A percentile compares a stretch with the other conserved stretches of the same genome.
phyloP scores from a whole-genome alignment of 192 early-diverging fungal genomes.

The Mortierella hygrophila region DNA sequence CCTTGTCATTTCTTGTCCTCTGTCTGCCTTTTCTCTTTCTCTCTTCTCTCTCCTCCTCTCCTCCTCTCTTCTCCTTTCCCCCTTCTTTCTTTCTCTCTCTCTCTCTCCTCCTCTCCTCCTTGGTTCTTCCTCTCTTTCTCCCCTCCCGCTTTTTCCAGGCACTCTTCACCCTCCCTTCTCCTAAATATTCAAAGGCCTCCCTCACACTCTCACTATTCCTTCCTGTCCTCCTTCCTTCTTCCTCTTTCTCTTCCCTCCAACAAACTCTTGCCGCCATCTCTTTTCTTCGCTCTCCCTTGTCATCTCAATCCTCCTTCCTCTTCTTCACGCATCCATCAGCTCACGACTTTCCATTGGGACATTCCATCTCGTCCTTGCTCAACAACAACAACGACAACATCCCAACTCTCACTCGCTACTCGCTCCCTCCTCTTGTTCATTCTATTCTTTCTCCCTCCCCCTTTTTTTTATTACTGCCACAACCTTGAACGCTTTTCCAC shows the following conservation, averaged over 20 bases:
- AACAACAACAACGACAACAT: not conserved
- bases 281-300: not conserved
- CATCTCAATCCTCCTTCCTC: not conserved
- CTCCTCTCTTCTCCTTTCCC: not conserved
- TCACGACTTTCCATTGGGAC: not conserved
- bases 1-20: conserved; percentile 4
- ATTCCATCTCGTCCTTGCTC: not conserved
- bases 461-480: not conserved
- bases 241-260: not conserved
- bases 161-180: not conserved
- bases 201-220: not conserved
- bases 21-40: not conserved
- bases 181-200: not conserved
- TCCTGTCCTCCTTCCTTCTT: not conserved
- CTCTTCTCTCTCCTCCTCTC: not conserved
- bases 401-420: not conserved
- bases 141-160: not conserved
- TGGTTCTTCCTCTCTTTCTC: not conserved
- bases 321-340: not conserved
- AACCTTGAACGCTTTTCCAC: not conserved
- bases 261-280: not conserved
- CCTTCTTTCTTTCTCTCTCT: not conserved
- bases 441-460: not conserved
- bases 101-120: not conserved
- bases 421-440: not conserved